Conservation (phyloP, 1,139 yeast genomes). For the Candida anutae region DNA sequence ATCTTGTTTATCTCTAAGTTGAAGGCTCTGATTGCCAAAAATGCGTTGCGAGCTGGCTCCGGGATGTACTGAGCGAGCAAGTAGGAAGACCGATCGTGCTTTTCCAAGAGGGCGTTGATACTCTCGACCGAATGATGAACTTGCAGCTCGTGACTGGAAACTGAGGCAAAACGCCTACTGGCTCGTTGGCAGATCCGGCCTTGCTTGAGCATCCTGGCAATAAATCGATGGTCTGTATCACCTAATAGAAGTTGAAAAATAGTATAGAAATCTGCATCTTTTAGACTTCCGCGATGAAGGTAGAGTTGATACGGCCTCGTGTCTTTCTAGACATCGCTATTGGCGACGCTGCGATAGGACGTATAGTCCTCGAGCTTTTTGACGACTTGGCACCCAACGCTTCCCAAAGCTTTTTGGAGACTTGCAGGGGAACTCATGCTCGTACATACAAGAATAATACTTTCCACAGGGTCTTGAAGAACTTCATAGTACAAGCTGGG, state of each 20-base stretch:
- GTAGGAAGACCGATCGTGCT: conserved; percentile 57
- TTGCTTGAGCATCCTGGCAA: too few species aligned
- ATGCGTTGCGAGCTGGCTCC: conserved; percentile 55
- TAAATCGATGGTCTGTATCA: too few species aligned
- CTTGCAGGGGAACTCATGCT: conserved; percentile 29
- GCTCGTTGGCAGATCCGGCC: too few species aligned
- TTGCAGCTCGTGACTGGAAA: conserved; percentile 13
- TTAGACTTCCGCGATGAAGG: conserved; percentile 21
- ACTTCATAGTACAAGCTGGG: conserved; percentile 78
- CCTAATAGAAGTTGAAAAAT: too few species aligned
- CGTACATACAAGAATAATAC: conserved; percentile 31
- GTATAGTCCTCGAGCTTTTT: conserved; percentile 57
- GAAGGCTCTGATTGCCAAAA: conserved; percentile 62
- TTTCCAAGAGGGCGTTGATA: conserved; percentile 31
- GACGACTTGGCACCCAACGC: conserved; percentile 54
- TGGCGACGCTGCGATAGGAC: conserved; percentile 41
- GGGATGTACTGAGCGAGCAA: conserved; percentile 67
- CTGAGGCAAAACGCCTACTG: too few species aligned
- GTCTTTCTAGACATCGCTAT: conserved; percentile 56
- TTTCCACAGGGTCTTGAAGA: conserved; percentile 67
- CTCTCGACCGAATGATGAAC: conserved; percentile 36
- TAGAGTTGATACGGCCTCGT: conserved; percentile 22
- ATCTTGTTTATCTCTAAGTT: conserved; percentile 62
- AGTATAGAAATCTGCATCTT: too few species aligned
- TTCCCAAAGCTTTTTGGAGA: conserved; percentile 40